Evolutionary conservation across 1,139 yeast species (phyloP).

Genomic region (Yamadazyma conglobata): DNA sequence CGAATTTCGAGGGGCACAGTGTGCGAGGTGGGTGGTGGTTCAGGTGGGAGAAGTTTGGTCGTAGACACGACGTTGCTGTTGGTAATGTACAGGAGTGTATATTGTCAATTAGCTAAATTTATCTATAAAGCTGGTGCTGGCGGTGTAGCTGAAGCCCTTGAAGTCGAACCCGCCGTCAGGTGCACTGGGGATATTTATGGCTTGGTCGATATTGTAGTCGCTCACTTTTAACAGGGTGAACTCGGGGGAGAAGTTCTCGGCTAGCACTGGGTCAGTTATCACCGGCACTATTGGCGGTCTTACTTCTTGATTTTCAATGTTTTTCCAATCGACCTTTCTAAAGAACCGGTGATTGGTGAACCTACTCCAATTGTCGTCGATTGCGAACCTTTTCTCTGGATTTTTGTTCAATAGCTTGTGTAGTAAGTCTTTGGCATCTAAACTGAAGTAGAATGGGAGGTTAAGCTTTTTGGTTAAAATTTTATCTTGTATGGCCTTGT

Average conservation of each 20-base stretch:
- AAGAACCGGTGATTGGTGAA: constrained; percentile 29
- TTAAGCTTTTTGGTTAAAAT: constrained; percentile 67
- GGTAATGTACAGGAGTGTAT: too few relatives aligned
- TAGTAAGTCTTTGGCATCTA: constrained; percentile 78
- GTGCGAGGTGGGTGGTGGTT: too few relatives aligned
- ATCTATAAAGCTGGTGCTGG: constrained; percentile 24
- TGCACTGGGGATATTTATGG: constrained; percentile 12
- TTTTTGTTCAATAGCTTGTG: constrained; percentile 69
- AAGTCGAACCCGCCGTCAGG: constrained; percentile 13
- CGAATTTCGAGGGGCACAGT: too few relatives aligned
- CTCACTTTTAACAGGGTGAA: constrained; percentile 26
- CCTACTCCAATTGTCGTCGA: constrained; percentile 45
- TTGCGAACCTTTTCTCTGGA: constrained; percentile 66
- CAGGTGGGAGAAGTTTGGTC: too few relatives aligned
- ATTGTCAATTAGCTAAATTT: constrained; percentile 7
- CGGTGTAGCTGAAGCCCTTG: constrained; percentile 30
- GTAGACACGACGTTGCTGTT: too few relatives aligned
- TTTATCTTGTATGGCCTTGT: constrained; percentile 73
- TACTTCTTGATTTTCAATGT: constrained; percentile 20
- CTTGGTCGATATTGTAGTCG: constrained; percentile 18
- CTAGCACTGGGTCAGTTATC: constrained; percentile 33
- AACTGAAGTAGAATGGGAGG: constrained; percentile 73
- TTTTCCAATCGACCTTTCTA: constrained; percentile 29
- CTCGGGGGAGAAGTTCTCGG: constrained; percentile 32
- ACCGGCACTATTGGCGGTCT: constrained; percentile 31